phyloP scores from a whole-genome alignment of 129 eudicot genomes.

The Chrysanthemum lavandulifolium region DNA sequence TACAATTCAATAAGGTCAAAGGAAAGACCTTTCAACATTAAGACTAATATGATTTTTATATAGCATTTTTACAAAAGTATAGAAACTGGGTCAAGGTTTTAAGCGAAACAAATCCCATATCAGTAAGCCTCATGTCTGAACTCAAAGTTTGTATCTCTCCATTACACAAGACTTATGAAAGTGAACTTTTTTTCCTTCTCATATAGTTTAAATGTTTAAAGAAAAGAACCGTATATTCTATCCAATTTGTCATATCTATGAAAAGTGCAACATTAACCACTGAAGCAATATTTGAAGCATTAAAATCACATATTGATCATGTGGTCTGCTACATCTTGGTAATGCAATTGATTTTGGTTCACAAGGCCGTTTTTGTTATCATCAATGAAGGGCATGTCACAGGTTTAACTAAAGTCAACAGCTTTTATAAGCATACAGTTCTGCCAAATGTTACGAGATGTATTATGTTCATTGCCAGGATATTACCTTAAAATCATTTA shows the following conservation, averaged over 20 bases:
- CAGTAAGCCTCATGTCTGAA: not conserved
- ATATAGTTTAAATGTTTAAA: too few species aligned
- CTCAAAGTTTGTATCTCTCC: not conserved
- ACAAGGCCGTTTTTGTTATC: not conserved
- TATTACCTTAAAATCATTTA: conserved; percentile 58
- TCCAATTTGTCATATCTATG: too few species aligned
- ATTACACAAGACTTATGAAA: too few species aligned
- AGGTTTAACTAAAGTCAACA: not conserved
- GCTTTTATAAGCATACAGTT: not conserved
- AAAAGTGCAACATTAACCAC: not conserved
- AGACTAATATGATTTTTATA: too few species aligned
- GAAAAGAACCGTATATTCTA: too few species aligned
- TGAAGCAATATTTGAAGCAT: too few species aligned
- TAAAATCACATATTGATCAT: not conserved
- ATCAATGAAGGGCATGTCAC: not conserved
- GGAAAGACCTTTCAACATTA: too few species aligned
- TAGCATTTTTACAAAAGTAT: not conserved
- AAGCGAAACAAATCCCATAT: not conserved
- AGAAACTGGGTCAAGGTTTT: not conserved
- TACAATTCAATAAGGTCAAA: too few species aligned
- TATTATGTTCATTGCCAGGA: not conserved
- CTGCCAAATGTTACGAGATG: not conserved
- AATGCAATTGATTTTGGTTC: too few species aligned
- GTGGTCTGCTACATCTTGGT: too few species aligned
- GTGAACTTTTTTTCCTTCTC: too few species aligned